phyloP scores from a whole-genome alignment of 1,284 basidiomycete genomes.

The Puccinia sorghi region DNA sequence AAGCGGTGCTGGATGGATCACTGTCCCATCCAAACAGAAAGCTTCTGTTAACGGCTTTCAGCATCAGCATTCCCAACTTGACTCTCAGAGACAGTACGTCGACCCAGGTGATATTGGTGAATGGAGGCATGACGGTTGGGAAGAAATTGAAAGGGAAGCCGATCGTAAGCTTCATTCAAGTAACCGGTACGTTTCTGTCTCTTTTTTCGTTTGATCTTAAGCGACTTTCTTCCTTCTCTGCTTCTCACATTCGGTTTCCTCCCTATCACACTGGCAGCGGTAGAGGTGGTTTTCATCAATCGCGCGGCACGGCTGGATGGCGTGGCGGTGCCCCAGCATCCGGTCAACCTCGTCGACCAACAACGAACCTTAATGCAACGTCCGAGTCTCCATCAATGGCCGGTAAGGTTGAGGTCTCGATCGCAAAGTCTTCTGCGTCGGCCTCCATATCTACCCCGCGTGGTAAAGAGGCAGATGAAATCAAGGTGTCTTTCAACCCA shows the following conservation, averaged over 20 bases:
- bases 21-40: constrained; percentile 41
- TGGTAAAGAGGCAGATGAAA: background rate
- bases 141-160: constrained; percentile 42
- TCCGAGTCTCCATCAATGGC: background rate
- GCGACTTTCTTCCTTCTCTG: no score
- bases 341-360: constrained; percentile 12
- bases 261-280: background rate
- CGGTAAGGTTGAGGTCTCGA: background rate
- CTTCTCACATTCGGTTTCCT: no score
- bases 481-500: constrained; percentile 1
- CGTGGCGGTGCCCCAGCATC: constrained; percentile 16
- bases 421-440: background rate
- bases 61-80: background rate
- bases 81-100: background rate
- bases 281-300: constrained; percentile 9
- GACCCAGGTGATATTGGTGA: constrained; percentile 17
- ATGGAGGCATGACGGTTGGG: constrained; percentile 47
- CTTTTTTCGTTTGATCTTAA: background rate
- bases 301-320: constrained; percentile 3
- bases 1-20: constrained; percentile 38
- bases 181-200: constrained; percentile 22
- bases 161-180: constrained; percentile 28
- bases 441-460: background rate
- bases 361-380: background rate
- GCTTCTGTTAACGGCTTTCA: constrained; percentile 14